phyloP scores from a whole-genome alignment of 306 rosid genomes.

The Rosa lucieae region DNA sequence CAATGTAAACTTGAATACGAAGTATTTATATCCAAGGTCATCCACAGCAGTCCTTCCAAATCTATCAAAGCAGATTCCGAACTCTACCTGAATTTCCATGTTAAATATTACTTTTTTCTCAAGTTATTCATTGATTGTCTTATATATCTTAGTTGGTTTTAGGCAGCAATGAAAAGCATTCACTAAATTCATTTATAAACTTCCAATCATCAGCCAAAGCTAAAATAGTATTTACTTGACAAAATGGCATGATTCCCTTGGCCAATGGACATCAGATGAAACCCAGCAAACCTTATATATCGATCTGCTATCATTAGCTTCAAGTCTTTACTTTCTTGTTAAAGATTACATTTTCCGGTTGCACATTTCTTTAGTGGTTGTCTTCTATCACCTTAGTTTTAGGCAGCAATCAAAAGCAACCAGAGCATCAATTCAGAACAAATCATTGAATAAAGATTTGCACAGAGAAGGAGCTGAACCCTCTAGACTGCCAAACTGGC shows the following conservation, averaged over 20 bases:
- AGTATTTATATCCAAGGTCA: no score
- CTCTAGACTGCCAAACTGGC: not conserved
- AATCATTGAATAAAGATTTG: not conserved
- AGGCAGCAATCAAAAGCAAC: not conserved
- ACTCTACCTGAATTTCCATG: no score
- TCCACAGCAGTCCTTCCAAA: not conserved
- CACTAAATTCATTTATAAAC: no score
- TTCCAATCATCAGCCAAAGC: not conserved
- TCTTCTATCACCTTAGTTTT: not conserved
- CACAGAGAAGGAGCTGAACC: not conserved
- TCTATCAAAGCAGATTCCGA: not conserved
- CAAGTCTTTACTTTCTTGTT: not conserved
- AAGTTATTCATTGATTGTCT: no score
- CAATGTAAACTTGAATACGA: not conserved
- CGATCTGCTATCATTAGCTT: not conserved
- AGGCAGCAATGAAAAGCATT: no score
- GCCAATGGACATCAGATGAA: not conserved
- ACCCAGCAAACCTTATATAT: not conserved
- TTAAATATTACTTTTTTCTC: no score
- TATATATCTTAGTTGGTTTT: no score
- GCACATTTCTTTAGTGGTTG: not conserved
- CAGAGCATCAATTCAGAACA: not conserved
- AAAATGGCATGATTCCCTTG: not conserved
- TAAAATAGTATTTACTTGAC: not conserved
- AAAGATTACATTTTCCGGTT: not conserved